Evolutionary conservation across 2,329 filamentous ascomycete genomes (phyloP), one percentile per base, ranked within the genome.

Genomic region (Fusarium tupiense): DNA sequence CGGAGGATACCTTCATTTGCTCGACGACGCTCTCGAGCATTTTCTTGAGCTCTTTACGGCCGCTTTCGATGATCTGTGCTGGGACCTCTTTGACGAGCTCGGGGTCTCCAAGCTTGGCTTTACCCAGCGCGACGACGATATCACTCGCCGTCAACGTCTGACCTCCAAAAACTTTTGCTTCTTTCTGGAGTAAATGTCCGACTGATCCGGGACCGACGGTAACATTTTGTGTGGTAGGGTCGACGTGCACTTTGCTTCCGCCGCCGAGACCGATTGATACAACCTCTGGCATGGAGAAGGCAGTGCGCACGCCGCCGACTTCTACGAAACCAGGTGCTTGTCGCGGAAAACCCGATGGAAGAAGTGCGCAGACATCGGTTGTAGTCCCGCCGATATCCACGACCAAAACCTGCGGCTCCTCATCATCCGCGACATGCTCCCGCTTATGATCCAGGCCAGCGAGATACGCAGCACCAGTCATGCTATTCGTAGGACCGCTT

Each of bases 361-460:
- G 82, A 5, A 91, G 79, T 1, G 88, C 84, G 33, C 89, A 89
- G 14, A 91, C 86, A 77, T 91, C 90, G 5, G 88, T 89, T 0
- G 89, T 91, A 0, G 90, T 91, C 22, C 89, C 89, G 13, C 90
- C 89, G 35, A 91, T 86, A 73, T 91, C 89, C 5, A 90, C 84
- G 0, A 90, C 88, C 49, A 90, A 73, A 2, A 84, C 56, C 43
- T 84, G 82, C 3, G 81, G 80, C 29, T 79, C 73, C 20, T 38
- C 60, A 24, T 78, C 73, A 16, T 37, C 59, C 0, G 33, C 33
- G 4, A 69, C 56, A 19, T 52, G 40, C 33, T 54, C 35, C 14
- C 35, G 63, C 47, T 71, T 72, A 38, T 82, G 81, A 31, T 86
- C 84, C 58, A 86, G 80, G 0, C 85, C 84, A n/a, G 86, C 85